These are phyloP conservation scores for Fagus sylvatica DNA, from an alignment of 306 rosid genomes.

Conservation along the genomic window DNA sequence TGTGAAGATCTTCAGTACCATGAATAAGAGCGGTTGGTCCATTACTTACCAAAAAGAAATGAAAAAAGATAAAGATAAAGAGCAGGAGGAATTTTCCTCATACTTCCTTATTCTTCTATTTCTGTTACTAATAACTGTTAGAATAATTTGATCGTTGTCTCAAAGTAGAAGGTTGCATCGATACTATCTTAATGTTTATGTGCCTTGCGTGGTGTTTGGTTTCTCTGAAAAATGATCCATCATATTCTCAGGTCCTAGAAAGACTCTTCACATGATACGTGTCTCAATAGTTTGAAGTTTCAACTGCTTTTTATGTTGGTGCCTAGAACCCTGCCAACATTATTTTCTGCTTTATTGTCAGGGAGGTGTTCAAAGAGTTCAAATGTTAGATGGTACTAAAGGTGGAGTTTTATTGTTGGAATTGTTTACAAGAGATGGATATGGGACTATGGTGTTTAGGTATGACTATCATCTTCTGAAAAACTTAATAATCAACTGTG, in stretches of 20 bases:
- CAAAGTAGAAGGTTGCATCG: background rate
- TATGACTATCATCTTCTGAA: slow-evolving; percentile 24
- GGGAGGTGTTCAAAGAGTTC: slow-evolving; percentile 99
- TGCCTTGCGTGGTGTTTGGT: slow-evolving; percentile 25
- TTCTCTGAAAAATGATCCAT: background rate
- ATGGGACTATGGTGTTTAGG: slow-evolving; percentile 99
- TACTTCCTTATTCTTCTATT: slow-evolving; percentile 12
- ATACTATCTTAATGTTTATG: slow-evolving; percentile 10
- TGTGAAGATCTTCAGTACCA: background rate
- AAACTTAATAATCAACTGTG: background rate
- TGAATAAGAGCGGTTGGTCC: background rate
- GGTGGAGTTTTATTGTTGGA: slow-evolving; percentile 92
- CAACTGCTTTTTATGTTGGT: slow-evolving; percentile 32
- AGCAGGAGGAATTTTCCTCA: background rate
- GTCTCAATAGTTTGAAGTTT: slow-evolving; percentile 34
- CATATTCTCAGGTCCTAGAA: background rate
- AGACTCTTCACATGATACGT: slow-evolving; percentile 16
- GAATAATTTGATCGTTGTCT: background rate
- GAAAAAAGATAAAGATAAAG: background rate
- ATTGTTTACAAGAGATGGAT: slow-evolving; percentile 93
- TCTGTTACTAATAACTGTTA: slow-evolving; percentile 8
- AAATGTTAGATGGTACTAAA: slow-evolving; percentile 89
- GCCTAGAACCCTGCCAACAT: slow-evolving; percentile 31
- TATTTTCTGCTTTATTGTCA: slow-evolving; percentile 48
- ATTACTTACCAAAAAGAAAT: background rate